Base-by-base conservation (phyloP, 1,284 basidiomycete species). In the Dichomitus squalens region DNA sequence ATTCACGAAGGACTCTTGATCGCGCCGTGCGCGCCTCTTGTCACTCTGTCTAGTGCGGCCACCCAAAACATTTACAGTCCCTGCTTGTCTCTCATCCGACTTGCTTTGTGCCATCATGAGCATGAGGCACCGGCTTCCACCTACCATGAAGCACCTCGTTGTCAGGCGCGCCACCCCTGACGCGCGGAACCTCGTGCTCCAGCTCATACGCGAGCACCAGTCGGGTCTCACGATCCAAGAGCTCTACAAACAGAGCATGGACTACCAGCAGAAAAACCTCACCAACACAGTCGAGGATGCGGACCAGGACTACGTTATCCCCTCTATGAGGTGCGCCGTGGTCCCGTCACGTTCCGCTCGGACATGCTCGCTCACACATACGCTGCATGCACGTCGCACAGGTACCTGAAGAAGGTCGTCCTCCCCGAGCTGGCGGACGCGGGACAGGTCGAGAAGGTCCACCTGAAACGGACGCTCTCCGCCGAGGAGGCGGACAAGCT, bases 401-500 rank as follows among this genome's bases (percentile, higher is more conserved):
- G 50, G 50, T 43, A 52, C 20, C 39, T 52, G 16, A 52, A 52
- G 18, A 41, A 52, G 29, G 27, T 52, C 27, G 50, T 52, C 20
- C 50, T 52, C 29, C 38, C 27, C 4, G 39, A 52, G 8, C 38
- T 52, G 18, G 29, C 31, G 11, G 6, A 27, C 18, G 5, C 12
- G 7, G 50, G 50, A 14, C 9, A 52, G 39, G 29, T 52, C 4
- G 39, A 41, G 20, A 52, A 52, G 23, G 39, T 52, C 18, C 25
- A 33, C 39, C 23, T 7, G 9, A 52, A 43, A n/a, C 44, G 44
- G 5, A 8, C 29, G 20, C n/a, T 33, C 5, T 47, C 44, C 18
- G 27, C 29, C n/a, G 44, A 47, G 29, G 44, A 33, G 3, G 29
- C 7, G n/a, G 16, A 27, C 29, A 47, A 47, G 29, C 9, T 33